Conservation (phyloP, 306 rosid genomes). For the Trichosanthes truncata region DNA sequence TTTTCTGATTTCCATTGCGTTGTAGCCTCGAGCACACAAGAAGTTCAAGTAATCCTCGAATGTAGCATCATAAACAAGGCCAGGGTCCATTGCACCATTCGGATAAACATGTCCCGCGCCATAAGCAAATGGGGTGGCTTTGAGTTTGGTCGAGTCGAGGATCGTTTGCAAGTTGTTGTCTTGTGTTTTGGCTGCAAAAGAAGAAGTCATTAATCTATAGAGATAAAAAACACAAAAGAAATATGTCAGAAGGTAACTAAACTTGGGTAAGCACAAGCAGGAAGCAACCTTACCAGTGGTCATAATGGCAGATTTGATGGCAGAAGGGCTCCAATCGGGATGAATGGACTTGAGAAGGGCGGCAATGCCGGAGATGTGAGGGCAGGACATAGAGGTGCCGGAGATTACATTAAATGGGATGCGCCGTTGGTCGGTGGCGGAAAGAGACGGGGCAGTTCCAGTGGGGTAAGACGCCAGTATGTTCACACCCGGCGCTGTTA, state of each 20-base stretch:
- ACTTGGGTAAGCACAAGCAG: background rate
- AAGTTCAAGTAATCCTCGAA: constrained; percentile 35
- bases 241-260: background rate
- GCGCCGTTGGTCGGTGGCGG: background rate
- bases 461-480: background rate
- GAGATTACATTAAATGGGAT: background rate
- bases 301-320: constrained; percentile 9
- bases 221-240: too few species aligned
- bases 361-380: background rate
- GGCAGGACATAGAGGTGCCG: constrained; percentile 11
- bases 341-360: background rate
- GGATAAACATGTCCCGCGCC: constrained; percentile 52
- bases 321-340: constrained; percentile 9
- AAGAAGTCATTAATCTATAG: background rate
- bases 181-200: background rate
- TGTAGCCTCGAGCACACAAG: constrained; percentile 43
- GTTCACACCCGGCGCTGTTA: background rate
- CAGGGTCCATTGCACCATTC: constrained; percentile 36
- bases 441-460: background rate
- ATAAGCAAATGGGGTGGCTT: constrained; percentile 37
- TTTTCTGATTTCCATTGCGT: background rate
- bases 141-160: background rate
- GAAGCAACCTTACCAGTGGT: constrained; percentile 1
- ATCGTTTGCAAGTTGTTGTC: background rate
- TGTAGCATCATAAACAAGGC: constrained; percentile 51